Base-by-base conservation (phyloP, 805 yeast genomes). In the Millerago galiae region DNA sequence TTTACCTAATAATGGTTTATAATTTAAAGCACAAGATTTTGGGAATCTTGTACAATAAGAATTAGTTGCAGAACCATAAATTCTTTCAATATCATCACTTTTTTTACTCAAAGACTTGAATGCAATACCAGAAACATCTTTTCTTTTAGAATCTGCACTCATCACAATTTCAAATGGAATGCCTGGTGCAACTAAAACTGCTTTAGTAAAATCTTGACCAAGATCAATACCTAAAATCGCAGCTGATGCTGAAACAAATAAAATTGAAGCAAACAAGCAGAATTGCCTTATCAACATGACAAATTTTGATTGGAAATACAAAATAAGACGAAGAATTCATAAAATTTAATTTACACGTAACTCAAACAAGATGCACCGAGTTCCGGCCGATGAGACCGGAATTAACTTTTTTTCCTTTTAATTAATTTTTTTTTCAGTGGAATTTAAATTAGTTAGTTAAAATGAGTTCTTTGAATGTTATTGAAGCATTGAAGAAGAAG, bases 121-220 rank as follows among this genome's bases (percentile, higher is more conserved):
- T 1, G 85, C 81, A 11, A 93, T 53, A 1, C 95, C 96, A 4
- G 90, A 74, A 5, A 81, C 68, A 54, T 91, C 98, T 60, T 93
- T 93, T 44, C 99, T 73, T 63, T 89, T 87, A 3, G 96, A 83
- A 55, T 93, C 98, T 21, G 87, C 82, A 4, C 97, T 87, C 47
- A 93, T 67, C 12, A 93, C 82, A 33, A 93, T 74, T 56, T 93
- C 98, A 58, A 90, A 81, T 13, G 89, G 83, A 16, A 88, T 79
- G 11, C 89, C 87, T 0, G 97, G 97, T 0, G 96, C 96, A 33
- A 93, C 84, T 36, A 93, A 68, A 38, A 82, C 86, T 2, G 95
- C 88, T 60, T 93, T 93, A 18, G 89, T 77, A 67, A 71, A 84
- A 55, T 89, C 91, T 43, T 85, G 83, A 41, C 99, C 99, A 56